These are phyloP conservation scores for Pyrrhoderma lamaoense DNA, from an alignment of 1,284 basidiomycete genomes.

Conservation along the genomic window DNA sequence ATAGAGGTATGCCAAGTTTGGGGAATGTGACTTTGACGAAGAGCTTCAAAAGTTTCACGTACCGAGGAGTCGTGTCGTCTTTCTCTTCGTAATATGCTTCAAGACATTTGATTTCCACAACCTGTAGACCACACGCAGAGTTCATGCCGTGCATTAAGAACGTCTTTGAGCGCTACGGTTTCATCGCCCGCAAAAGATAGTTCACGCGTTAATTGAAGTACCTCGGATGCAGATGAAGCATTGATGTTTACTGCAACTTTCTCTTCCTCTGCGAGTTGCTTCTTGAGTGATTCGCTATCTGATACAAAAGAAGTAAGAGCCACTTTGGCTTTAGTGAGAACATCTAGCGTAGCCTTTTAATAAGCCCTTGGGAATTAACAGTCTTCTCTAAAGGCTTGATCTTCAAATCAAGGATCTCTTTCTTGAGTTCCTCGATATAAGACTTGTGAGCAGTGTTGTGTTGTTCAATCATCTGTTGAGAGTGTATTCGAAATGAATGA, in stretches of 20 bases:
- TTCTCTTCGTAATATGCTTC: slow-evolving; percentile 71
- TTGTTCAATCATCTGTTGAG: no score
- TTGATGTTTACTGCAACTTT: no score
- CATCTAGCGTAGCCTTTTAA: slow-evolving; percentile 76
- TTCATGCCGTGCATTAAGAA: no score
- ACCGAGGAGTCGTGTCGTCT: slow-evolving; percentile 69
- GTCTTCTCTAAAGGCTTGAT: slow-evolving; percentile 56
- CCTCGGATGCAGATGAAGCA: no score
- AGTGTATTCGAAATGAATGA: no score
- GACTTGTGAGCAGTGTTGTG: no score
- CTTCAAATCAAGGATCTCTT: slow-evolving; percentile 47
- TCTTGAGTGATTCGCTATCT: slow-evolving; percentile 48
- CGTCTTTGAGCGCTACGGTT: no score
- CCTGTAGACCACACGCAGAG: no score
- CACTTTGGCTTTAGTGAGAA: slow-evolving; percentile 66
- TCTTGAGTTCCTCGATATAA: no score
- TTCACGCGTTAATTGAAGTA: no score
- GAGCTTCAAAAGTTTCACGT: slow-evolving; percentile 45
- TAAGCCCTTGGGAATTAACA: slow-evolving; percentile 48
- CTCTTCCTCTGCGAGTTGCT: slow-evolving; percentile 61
- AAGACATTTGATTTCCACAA: slow-evolving; percentile 74
- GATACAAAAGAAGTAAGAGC: slow-evolving; percentile 42
- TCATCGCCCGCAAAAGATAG: no score
- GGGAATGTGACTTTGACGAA: slow-evolving; percentile 13
- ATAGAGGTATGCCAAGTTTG: slow-evolving; percentile 9